Base-by-base conservation (phyloP, 1,139 yeast species). In the Sugiyamaella xylanicola region DNA sequence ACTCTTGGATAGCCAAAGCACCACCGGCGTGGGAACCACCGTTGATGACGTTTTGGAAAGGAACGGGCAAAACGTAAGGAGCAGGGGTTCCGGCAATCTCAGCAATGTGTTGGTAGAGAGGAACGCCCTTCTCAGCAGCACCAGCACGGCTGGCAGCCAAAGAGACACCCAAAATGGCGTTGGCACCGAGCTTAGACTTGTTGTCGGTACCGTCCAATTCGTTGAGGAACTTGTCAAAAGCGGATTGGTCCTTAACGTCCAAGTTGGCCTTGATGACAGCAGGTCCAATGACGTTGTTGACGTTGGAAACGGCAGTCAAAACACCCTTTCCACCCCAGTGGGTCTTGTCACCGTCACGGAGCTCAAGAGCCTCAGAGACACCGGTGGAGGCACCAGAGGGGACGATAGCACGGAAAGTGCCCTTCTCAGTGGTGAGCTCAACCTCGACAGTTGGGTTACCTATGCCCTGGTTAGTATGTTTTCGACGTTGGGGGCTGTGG, bases 11-110 rank as follows among this genome's bases (percentile, higher is more conserved):
- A 69, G 97, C 97, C 68, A 92, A 82, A 73, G 92, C 87, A 81
- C 98, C 98, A 80, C 97, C 98, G 72, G 98, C 97, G 81, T 92
- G 98, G 73, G 95, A 86, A 77, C 98, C 97, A 82, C 98, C 97
- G 84, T 92, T 92, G 77, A 92, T 83, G 66, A 92, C 97, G 80
- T 92, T 92, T 81, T 88, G 93, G 90, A 90, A 89, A 67, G 97
- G 96, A 76, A 91, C 96, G 77, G 96, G 96, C 73, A 89, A 79
- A 59, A 89, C 95, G 74, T 74, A 88, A 74, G 92, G 90, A 71
- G 79, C 72, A 71, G 84, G 80, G 63, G 88, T 72, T 62, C 74
- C 78, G 60, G 96, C 74, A 64, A 91, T 72, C 67, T 84, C 86
- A 67, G 93, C 83, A 73, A 90, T 78, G 80, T 91, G 95, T 72